Base-by-base conservation (phyloP, 176 grass and related monocot genomes). In the Cenchrus fungigraminus region DNA sequence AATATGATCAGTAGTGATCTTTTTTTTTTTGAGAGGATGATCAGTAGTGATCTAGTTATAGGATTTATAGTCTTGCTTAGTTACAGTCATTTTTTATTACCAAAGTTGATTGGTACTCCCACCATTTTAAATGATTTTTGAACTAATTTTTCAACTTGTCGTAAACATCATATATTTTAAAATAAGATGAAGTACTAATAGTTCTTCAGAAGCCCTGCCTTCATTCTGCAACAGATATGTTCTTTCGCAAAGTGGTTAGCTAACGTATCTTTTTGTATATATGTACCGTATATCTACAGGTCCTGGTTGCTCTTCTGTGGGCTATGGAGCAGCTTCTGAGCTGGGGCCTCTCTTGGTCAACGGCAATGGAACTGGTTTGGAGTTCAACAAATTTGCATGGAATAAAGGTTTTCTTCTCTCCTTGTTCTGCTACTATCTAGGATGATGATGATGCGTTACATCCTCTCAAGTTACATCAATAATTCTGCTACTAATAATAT, bases 271-370 rank as follows among this genome's bases (percentile, higher is more conserved):
- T 40, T 68, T 66, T 14, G 25, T 25, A 25, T 25, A 25, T 25
- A 25, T 25, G 25, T 25, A 25, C 25, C 25, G 25, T 25, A 25
- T 25, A 16, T 67, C 32, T 56, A 44, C 62, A 97, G 90, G 95
- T 3, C 95, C 95, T 81, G 95, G 95, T n/a, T 94, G 95, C 82
- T 97, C 95, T 19, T 97, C 95, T 53, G 88, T 97, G 67, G 95
- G 95, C 53, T 97, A 90, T 73, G 95, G 92, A 84, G 95, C 88
- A 89, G 95, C 95, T 79, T 58, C 80, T 62, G 95, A 97, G 71
- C 42, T 97, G 76, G 92, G 95, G 7, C 92, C 95, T 75, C 86
- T 94, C 32, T 79, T 83, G 34, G 84, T 97, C 11, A 92, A 91
- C n/a, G 86, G 73, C 85, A 86, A 91, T 76, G 95, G 90, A 29